phyloP scores from a whole-genome alignment of 768 basidiomycete species.

The Tremella mesenterica region DNA sequence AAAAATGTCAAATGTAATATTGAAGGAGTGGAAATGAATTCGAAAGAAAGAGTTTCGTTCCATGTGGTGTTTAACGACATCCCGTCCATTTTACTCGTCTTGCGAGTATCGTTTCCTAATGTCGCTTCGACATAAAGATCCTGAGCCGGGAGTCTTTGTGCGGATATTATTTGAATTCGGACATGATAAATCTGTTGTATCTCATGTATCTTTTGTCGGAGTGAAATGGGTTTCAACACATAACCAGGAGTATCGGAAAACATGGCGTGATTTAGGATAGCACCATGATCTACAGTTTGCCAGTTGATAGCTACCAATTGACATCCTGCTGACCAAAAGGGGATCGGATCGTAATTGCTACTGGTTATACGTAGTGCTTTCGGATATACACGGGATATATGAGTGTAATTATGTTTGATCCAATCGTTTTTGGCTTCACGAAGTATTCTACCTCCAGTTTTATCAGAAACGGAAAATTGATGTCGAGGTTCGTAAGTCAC shows the following conservation, averaged over 20 bases:
- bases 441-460: constrained; percentile 63
- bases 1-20: constrained; percentile 82
- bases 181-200: constrained; percentile 50
- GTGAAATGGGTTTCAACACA: constrained; percentile 73
- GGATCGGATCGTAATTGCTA: constrained; percentile 78
- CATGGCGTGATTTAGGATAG: constrained; percentile 90
- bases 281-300: constrained; percentile 89
- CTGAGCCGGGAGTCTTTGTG: constrained; percentile 76
- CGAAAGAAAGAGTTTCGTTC: constrained; percentile 62
- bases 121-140: constrained; percentile 69
- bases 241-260: constrained; percentile 89
- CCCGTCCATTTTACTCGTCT: constrained; percentile 63
- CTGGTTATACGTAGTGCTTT: constrained; percentile 71
- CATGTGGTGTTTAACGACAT: constrained; percentile 92
- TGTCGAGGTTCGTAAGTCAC: constrained; percentile 77
- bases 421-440: constrained; percentile 52
- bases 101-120: constrained; percentile 46
- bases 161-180: constrained; percentile 59
- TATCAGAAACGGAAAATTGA: constrained; percentile 87
- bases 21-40: constrained; percentile 48
- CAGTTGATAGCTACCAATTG: constrained; percentile 93
- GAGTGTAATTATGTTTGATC: constrained; percentile 74
- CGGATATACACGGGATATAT: constrained; percentile 79
- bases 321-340: constrained; percentile 78
- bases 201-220: constrained; percentile 59